phyloP scores from a whole-genome alignment of 140 eudicot genomes.

The Senecio squalidus region DNA sequence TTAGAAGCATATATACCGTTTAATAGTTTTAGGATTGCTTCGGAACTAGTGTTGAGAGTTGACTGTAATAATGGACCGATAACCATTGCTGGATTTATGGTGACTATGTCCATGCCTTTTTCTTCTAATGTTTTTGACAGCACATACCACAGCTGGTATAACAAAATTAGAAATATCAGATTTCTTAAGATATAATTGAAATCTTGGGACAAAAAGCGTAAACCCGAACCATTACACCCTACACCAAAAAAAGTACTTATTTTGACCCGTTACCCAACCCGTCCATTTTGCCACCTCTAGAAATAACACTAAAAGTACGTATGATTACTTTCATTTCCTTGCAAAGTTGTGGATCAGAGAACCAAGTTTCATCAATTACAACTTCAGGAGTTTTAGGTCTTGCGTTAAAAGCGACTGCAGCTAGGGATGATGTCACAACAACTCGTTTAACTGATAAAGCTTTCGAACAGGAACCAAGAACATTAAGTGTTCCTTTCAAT shows the following conservation, averaged over 20 bases:
- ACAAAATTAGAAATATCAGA: not conserved
- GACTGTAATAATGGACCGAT: conserved; percentile 77
- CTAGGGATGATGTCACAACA: conserved; percentile 44
- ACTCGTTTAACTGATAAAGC: conserved; percentile 39
- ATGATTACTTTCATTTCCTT: conserved; percentile 30
- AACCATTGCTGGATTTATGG: conserved; percentile 69
- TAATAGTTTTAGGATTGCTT: conserved; percentile 40
- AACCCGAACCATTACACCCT: no score
- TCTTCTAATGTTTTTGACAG: conserved; percentile 67
- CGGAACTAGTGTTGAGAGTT: conserved; percentile 60
- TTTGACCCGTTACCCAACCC: no score
- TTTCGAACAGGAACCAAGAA: conserved; percentile 43
- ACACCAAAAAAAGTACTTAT: not conserved
- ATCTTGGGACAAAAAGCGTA: not conserved
- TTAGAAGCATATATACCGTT: conserved; percentile 41
- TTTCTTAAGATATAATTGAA: not conserved
- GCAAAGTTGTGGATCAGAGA: conserved; percentile 42
- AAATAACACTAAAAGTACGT: not conserved
- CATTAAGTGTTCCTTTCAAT: conserved; percentile 54
- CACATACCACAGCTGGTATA: conserved; percentile 47
- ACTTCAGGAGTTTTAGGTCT: conserved; percentile 41
- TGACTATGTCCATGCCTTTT: conserved; percentile 62
- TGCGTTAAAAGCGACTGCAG: conserved; percentile 33
- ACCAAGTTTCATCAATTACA: conserved; percentile 57
- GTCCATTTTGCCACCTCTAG: no score